Evolutionary conservation across 345 rosid genomes (phyloP).

Genomic region (Salix brachista): DNA sequence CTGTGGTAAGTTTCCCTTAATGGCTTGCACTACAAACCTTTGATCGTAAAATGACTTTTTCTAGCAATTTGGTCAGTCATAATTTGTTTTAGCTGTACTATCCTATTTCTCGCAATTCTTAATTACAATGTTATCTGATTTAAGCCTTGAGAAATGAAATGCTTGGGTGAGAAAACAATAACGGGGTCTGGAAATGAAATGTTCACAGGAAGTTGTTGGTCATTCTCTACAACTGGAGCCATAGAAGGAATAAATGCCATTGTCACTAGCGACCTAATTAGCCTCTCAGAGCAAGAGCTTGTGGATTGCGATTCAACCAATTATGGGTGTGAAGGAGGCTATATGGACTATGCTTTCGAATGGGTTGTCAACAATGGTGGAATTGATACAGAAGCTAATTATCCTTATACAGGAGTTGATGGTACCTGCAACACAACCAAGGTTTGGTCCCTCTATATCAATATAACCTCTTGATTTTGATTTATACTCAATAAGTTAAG

Average conservation of each 20-base stretch:
- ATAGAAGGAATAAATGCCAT: constrained; percentile 68
- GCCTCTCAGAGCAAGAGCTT: constrained; percentile 73
- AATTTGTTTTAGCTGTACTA: too few relatives aligned
- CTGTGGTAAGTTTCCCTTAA: constrained; percentile 38
- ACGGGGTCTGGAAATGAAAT: background rate
- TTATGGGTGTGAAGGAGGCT: constrained; percentile 69
- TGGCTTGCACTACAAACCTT: too few relatives aligned
- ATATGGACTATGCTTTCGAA: constrained; percentile 74
- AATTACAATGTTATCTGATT: too few relatives aligned
- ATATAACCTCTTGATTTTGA: background rate
- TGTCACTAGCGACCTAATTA: constrained; percentile 45
- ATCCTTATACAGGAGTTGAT: constrained; percentile 53
- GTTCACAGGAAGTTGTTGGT: constrained; percentile 68
- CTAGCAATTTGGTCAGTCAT: too few relatives aligned
- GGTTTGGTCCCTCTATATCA: constrained; percentile 24
- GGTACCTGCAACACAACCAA: constrained; percentile 57
- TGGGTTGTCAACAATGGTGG: constrained; percentile 70
- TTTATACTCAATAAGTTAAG: background rate
- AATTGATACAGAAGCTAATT: constrained; percentile 52
- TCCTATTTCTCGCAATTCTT: too few relatives aligned
- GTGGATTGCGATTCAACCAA: constrained; percentile 59
- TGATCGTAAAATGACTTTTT: too few relatives aligned
- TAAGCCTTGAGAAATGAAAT: background rate
- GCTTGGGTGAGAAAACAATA: background rate
- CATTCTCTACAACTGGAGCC: constrained; percentile 68